Evolutionary conservation across 2,329 filamentous ascomycete species (phyloP), one percentile per base, ranked within the genome.

Genomic region (Epichloe festucae): DNA sequence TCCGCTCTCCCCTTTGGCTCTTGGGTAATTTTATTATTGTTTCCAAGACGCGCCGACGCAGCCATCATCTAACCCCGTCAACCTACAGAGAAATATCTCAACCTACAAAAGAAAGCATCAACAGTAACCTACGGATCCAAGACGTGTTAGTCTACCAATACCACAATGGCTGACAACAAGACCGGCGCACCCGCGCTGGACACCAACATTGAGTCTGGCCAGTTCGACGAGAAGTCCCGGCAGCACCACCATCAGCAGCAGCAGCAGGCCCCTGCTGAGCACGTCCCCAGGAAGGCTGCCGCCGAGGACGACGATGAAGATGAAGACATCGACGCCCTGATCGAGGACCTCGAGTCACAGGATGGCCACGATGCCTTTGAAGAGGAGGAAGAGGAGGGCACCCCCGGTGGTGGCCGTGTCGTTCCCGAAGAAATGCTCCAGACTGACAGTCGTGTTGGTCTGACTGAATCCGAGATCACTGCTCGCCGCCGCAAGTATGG

Each of bases 251-350:
- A 7, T 3, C 61, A 63, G 52, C 55, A 51, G 17, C 21, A 50
- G 39, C 48, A 46, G 47, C 41, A 52, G 48, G 59, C 54, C 53
- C 58, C 61, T 55, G 56, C 68, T 53, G 63, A 66, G 54, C 61
- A 63, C 40, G 59, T 64, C 46, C 57, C 66, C 42, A 66, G 67
- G 62, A 68, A 70, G 61, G 60, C 64, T 54, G 73, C 71, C 62
- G 65, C 63, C 48, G 82, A 83, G 5, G 84, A 87, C 47, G 84
- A 89, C 21, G 85, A 87, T 45, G 66, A 71, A 34, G 85, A 89
- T 61, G 85, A 89, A 71, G 85, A 91, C 66, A 89, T 95, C 59
- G 87, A 94, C 64, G 81, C 83, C 63, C 76, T 95, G 62, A 94
- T 95, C 59, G 85, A 89, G 67, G 88, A 93, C 62, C 83, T 94